phyloP scores from a whole-genome alignment of 2,329 filamentous ascomycete species.

The Diaporthe longicolla region DNA sequence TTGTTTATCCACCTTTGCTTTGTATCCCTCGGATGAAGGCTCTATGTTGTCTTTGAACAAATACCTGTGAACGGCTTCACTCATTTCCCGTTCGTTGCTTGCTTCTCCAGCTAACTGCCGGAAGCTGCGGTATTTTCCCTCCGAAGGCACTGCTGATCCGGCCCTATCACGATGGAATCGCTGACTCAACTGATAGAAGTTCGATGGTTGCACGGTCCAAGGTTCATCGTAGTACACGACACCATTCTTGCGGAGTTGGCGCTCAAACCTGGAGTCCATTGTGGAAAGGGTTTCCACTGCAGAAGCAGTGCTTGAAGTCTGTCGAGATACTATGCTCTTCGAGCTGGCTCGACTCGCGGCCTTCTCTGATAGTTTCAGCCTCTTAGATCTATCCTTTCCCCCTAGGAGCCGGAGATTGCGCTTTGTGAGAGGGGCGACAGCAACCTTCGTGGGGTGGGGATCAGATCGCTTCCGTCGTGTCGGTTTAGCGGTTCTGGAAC shows the following conservation, averaged over 20 bases:
- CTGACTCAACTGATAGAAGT: neutral
- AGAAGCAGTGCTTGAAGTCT: neutral
- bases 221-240: neutral
- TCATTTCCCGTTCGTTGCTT: neutral
- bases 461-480: neutral
- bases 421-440: neutral
- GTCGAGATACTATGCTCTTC: neutral
- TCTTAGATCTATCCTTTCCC: neutral
- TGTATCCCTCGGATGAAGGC: neutral
- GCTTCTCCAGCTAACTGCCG: neutral
- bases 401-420: neutral
- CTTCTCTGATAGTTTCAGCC: neutral
- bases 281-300: neutral
- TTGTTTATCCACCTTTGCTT: neutral
- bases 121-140: neutral
- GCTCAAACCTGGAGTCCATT: neutral
- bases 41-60: neutral
- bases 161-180: neutral
- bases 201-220: neutral
- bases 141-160: neutral
- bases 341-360: neutral
- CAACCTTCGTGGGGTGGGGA: neutral
- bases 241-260: neutral
- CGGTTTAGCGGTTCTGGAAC: neutral
- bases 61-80: neutral